Percentiles rank a stretch among this genome's conserved stretches.
These are phyloP conservation scores for Raffaelea albimanens DNA, from an alignment of 2,329 filamentous ascomycete species.

Conservation along the genomic window DNA sequence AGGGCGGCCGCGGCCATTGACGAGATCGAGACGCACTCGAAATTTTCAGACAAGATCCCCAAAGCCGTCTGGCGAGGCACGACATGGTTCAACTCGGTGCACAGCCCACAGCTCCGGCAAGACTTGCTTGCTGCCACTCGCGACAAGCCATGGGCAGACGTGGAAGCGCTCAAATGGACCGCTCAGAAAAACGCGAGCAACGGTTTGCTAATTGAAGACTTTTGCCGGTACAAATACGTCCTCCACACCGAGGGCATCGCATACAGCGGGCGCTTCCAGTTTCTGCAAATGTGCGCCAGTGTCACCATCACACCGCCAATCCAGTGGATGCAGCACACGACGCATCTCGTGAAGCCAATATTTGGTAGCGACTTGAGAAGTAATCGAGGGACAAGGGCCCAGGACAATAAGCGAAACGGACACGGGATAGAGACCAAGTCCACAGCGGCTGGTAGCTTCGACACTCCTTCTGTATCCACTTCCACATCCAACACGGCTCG, in stretches of 20 bases:
- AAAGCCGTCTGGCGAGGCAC: conserved; percentile 43
- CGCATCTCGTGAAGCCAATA: conserved; percentile 35
- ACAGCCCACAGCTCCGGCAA: conserved; percentile 29
- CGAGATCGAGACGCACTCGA: conserved; percentile 21
- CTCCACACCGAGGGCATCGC: conserved; percentile 45
- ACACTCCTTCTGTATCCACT: too few species aligned
- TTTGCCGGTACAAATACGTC: conserved; percentile 41
- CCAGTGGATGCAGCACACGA: conserved; percentile 39
- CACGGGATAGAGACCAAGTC: not conserved
- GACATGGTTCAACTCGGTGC: conserved; percentile 36
- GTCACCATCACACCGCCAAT: conserved; percentile 38
- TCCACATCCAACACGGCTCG: conserved; percentile 6
- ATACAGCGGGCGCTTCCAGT: conserved; percentile 42
- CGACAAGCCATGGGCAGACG: conserved; percentile 36
- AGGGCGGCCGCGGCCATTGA: conserved; percentile 28
- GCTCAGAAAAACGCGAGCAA: conserved; percentile 23
- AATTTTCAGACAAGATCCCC: conserved; percentile 25
- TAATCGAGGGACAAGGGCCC: conserved; percentile 8
- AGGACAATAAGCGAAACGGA: not conserved
- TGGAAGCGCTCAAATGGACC: conserved; percentile 29
- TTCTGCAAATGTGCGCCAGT: conserved; percentile 39
- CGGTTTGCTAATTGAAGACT: conserved; percentile 36
- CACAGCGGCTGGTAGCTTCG: too few species aligned
- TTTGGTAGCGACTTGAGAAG: conserved; percentile 24
- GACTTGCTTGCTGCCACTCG: conserved; percentile 26